These are phyloP conservation scores for Kodamaea sagamina DNA, from an alignment of 805 yeast species.

Conservation along the genomic window DNA sequence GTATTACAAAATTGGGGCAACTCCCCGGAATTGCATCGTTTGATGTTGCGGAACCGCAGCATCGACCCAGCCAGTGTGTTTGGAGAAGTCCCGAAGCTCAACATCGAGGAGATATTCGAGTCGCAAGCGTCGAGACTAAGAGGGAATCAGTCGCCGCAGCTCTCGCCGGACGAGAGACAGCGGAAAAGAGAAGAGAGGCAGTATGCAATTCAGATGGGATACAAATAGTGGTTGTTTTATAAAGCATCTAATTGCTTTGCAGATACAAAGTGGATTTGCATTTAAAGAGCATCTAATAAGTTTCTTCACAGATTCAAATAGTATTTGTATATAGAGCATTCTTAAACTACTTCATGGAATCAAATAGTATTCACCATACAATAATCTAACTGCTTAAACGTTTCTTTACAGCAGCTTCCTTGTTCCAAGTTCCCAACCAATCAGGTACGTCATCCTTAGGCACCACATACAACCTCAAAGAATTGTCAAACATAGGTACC, in stretches of 20 bases:
- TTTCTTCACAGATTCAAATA: too few relatives aligned
- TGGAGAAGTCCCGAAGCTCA: slow-evolving; percentile 71
- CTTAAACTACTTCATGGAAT: too few relatives aligned
- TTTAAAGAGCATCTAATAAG: too few relatives aligned
- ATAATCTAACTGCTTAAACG: neutral
- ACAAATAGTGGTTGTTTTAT: slow-evolving; percentile 11
- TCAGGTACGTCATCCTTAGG: slow-evolving; percentile 65
- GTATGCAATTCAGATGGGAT: slow-evolving; percentile 52
- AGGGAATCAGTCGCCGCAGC: slow-evolving; percentile 52
- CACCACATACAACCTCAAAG: slow-evolving; percentile 72
- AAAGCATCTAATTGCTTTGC: too few relatives aligned
- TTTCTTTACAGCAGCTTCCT: slow-evolving; percentile 50
- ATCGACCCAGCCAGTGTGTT: slow-evolving; percentile 70
- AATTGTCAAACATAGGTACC: slow-evolving; percentile 76
- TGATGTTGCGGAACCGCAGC: slow-evolving; percentile 29
- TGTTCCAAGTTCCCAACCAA: slow-evolving; percentile 73
- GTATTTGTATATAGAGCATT: too few relatives aligned
- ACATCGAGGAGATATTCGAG: slow-evolving; percentile 68
- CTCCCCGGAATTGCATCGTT: slow-evolving; percentile 35
- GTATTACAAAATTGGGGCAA: slow-evolving; percentile 42
- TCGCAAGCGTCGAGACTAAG: slow-evolving; percentile 52
- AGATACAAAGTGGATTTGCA: too few relatives aligned
- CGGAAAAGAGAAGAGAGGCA: slow-evolving; percentile 48
- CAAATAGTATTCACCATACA: too few relatives aligned
- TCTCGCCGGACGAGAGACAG: slow-evolving; percentile 38